Evolutionary conservation across 1,139 yeast species (phyloP), one percentile per base, ranked within the genome.

Genomic region (Blastobotrys serpentis): DNA sequence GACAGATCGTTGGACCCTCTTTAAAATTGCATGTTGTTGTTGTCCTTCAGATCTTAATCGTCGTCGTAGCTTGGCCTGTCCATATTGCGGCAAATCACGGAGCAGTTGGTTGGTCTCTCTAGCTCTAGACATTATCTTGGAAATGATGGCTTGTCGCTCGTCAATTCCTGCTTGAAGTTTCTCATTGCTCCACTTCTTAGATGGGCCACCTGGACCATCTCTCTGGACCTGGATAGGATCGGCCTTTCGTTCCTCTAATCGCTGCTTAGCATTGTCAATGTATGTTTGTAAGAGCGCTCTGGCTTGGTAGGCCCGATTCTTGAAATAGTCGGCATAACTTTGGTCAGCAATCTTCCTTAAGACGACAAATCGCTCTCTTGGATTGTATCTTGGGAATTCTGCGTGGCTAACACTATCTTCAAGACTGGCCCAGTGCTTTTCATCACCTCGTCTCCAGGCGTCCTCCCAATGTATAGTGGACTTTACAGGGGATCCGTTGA

Each of bases 371-470:
- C 82, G 84, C 56, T 83, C 84, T 59, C 83, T 79, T 17, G 88
- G 82, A 58, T 78, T 79, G 60, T 75, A 77, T 45, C 78, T 62
- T 56, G 87, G 88, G 57, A 86, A 68, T 45, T 70, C 69, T 8
- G 73, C 75, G 64, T 86, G 95, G 54, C 74, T 68, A 17, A 82
- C 84, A 8, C 23, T 18, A 17, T 19, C 25, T 17, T 54, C 76
- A 1, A 54, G 47, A 54, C 51, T 42, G 25, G 49, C 54, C 95
- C 95, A 86, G 59, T 79, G 72, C 55, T 73, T 67, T 49, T 76
- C 81, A 43, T 81, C 88, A 42, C 97, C 96, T 70, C 80, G 80
- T 67, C 96, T 78, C 95, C 95, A 87, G 50, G 79, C 73, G 59
- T 81, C 81, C 59, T 87, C 96, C 97, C 97, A 89, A 58, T 73